A percentile compares a stretch with the other conserved stretches of the same genome.
Evolutionary conservation across 2,329 filamentous ascomycete species (phyloP).

Genomic region (Leptographium radiaticola): DNA sequence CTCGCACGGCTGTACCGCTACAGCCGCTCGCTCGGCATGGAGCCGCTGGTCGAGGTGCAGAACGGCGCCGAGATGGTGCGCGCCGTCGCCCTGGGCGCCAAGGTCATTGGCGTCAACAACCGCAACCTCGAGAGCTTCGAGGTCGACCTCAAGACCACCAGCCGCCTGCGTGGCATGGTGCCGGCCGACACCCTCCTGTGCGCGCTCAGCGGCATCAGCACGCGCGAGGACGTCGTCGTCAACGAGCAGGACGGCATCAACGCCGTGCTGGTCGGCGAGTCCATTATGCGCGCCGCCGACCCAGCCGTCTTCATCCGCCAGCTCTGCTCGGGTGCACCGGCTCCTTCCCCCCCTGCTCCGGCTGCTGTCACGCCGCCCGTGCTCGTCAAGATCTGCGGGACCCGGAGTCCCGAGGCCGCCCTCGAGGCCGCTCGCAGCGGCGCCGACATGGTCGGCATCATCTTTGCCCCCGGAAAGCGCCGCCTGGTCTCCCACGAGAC

Average conservation of each 20-base stretch:
- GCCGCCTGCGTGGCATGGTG: conserved; percentile 75
- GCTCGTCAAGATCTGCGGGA: conserved; percentile 92
- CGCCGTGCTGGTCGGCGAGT: conserved; percentile 87
- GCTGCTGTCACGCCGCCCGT: conserved; percentile 29
- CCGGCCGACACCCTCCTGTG: conserved; percentile 78
- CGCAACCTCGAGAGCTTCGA: conserved; percentile 93
- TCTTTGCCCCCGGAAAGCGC: conserved; percentile 69
- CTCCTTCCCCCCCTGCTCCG: neutral
- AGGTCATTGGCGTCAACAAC: conserved; percentile 96
- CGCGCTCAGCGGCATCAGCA: conserved; percentile 87
- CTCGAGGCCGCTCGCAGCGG: conserved; percentile 69
- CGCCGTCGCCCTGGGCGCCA: conserved; percentile 73
- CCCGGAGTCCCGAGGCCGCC: conserved; percentile 69
- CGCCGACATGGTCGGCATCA: conserved; percentile 87
- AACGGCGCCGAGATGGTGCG: conserved; percentile 84
- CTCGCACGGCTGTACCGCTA: conserved; percentile 76
- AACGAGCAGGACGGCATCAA: conserved; percentile 85
- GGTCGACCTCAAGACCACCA: conserved; percentile 87
- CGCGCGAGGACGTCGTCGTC: conserved; percentile 72
- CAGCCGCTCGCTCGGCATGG: conserved; percentile 85
- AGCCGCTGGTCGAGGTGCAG: conserved; percentile 93
- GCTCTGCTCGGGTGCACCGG: conserved; percentile 51
- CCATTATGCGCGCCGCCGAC: conserved; percentile 83
- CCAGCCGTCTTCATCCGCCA: conserved; percentile 72
- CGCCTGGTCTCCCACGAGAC: conserved; percentile 68